Evolutionary conservation across 108 stramenopile species (phyloP).

Genomic region (Pseudonitzschia pungens): DNA sequence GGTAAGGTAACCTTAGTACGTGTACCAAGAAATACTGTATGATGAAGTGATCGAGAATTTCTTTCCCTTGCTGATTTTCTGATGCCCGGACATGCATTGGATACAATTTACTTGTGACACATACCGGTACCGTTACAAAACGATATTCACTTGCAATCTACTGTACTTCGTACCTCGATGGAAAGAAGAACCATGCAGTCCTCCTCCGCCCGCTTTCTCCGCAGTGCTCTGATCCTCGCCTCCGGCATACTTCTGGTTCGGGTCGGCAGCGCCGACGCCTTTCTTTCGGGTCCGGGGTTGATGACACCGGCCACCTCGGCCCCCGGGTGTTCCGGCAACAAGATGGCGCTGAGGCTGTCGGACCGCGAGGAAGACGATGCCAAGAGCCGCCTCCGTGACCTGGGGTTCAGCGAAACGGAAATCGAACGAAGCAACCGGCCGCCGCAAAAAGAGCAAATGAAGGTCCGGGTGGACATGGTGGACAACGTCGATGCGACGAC

Average conservation of each 20-base stretch:
- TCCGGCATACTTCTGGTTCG: not conserved
- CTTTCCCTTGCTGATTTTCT: too few relatives aligned
- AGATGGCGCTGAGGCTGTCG: not conserved
- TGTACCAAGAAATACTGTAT: too few relatives aligned
- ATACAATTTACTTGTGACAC: too few relatives aligned
- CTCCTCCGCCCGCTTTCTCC: too few relatives aligned
- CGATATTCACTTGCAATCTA: too few relatives aligned
- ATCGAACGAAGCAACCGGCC: slow-evolving; percentile 15
- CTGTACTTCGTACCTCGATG: too few relatives aligned
- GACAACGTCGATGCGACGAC: slow-evolving; percentile 69
- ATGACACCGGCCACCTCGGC: not conserved
- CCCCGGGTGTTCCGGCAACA: not conserved
- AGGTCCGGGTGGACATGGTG: slow-evolving; percentile 67
- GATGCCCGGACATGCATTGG: too few relatives aligned
- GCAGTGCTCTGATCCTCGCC: too few relatives aligned
- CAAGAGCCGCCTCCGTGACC: slow-evolving; percentile 15
- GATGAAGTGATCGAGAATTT: too few relatives aligned
- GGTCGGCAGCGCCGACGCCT: not conserved
- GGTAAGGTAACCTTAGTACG: too few relatives aligned
- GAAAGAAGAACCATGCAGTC: too few relatives aligned
- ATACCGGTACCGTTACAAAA: too few relatives aligned
- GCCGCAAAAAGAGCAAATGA: slow-evolving; percentile 10
- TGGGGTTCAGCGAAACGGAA: slow-evolving; percentile 39
- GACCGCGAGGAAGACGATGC: slow-evolving; percentile 4
- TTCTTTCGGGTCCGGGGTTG: not conserved